These are phyloP conservation scores for Asterella californica DNA, from an alignment of 225 moss, liverwort and hornwort genomes.

Conservation along the genomic window DNA sequence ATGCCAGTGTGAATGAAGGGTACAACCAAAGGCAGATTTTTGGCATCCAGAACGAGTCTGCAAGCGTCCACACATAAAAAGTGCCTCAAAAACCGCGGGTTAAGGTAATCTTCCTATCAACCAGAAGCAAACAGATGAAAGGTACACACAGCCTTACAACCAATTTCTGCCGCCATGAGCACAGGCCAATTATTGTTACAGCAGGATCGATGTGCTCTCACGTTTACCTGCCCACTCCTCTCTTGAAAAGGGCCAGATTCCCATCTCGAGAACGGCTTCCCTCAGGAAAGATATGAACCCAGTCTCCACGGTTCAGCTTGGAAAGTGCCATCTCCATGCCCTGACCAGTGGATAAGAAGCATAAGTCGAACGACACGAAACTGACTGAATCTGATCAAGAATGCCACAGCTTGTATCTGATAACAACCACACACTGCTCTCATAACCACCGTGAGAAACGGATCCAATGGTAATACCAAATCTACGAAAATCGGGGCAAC, in stretches of 20 bases:
- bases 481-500: neutral
- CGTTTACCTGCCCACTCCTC: constrained; percentile 86
- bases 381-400: neutral
- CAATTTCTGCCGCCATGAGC: neutral
- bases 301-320: constrained; percentile 88
- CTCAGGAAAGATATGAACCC: constrained; percentile 98
- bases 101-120: too few species aligned
- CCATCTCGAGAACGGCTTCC: constrained; percentile 95
- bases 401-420: neutral
- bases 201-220: neutral
- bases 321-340: constrained; percentile 86
- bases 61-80: constrained; percentile 12
- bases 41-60: constrained; percentile 79
- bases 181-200: neutral
- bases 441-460: neutral
- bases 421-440: neutral
- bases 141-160: neutral
- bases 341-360: constrained; percentile 34
- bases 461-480: neutral
- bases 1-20: constrained; percentile 93
- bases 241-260: constrained; percentile 65
- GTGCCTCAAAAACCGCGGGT: neutral
- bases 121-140: neutral
- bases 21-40: constrained; percentile 67
- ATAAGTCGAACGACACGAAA: neutral